Percentiles rank a stretch among this genome's conserved stretches.
Evolutionary conservation across 2,329 filamentous ascomycete genomes (phyloP).

Genomic region (Aspergillus ustus): DNA sequence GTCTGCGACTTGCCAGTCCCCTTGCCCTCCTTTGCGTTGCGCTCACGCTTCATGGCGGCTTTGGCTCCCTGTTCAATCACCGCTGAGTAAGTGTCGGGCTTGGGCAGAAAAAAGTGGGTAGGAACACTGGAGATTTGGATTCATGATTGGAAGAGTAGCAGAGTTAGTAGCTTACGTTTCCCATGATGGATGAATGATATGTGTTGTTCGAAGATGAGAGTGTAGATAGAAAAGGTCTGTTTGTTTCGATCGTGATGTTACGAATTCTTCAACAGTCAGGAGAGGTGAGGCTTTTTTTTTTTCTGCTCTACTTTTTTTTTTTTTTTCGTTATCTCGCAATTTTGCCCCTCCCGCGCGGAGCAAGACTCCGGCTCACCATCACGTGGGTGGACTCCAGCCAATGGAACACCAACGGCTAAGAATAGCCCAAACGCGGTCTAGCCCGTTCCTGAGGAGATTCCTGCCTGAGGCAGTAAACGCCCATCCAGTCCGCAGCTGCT

Average conservation of each 20-base stretch:
- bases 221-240: not conserved
- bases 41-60: conserved; percentile 73
- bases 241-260: not conserved
- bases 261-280: too few species aligned
- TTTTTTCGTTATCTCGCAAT: not conserved
- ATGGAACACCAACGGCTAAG: not conserved
- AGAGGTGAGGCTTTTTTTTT: conserved; percentile 3
- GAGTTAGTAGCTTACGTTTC: conserved; percentile 29
- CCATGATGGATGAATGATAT: conserved; percentile 24
- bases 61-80: conserved; percentile 57
- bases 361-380: not conserved
- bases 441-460: not conserved
- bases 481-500: too few species aligned
- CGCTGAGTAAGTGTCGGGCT: conserved; percentile 13
- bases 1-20: conserved; percentile 64
- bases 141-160: too few species aligned
- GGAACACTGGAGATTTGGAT: not conserved
- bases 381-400: not conserved
- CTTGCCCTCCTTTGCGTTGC: conserved; percentile 66
- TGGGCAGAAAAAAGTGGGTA: not conserved
- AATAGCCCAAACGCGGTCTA: not conserved
- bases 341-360: conserved; percentile 3
- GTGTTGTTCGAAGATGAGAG: not conserved
- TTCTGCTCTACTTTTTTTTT: conserved; percentile 1
- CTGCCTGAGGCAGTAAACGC: too few species aligned